phyloP scores from a whole-genome alignment of 2,329 filamentous ascomycete genomes.

The Colletotrichum sp. region DNA sequence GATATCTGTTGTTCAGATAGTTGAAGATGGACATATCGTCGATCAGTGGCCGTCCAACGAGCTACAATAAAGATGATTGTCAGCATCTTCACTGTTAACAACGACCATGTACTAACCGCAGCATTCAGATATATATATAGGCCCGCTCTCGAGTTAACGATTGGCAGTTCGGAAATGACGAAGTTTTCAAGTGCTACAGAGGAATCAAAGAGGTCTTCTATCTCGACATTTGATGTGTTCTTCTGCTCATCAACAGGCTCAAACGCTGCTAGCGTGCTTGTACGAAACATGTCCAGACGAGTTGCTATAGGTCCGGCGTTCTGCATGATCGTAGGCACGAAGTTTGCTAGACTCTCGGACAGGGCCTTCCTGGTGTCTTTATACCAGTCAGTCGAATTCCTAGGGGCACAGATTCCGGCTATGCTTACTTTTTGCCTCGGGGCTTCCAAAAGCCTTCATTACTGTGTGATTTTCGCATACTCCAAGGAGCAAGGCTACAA shows the following conservation, averaged over 20 bases:
- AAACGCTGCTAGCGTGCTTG: conserved; percentile 58
- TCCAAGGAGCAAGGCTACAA: conserved; percentile 67
- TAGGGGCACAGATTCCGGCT: not conserved
- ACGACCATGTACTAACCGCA: conserved; percentile 58
- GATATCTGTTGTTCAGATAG: conserved; percentile 85
- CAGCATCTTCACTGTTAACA: conserved; percentile 20
- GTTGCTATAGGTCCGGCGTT: conserved; percentile 57
- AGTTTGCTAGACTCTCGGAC: conserved; percentile 54
- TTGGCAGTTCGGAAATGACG: conserved; percentile 67
- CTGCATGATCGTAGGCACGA: conserved; percentile 63
- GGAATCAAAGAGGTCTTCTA: conserved; percentile 64
- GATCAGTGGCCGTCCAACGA: conserved; percentile 80
- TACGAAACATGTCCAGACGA: conserved; percentile 62
- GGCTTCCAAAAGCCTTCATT: conserved; percentile 56
- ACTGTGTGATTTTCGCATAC: conserved; percentile 65
- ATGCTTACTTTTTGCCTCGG: conserved; percentile 55
- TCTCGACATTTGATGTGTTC: conserved; percentile 51
- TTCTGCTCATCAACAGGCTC: conserved; percentile 60
- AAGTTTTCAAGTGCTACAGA: conserved; percentile 61
- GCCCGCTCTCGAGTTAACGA: conserved; percentile 78
- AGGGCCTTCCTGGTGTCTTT: conserved; percentile 53
- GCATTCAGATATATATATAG: conserved; percentile 87
- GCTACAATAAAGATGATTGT: conserved; percentile 52
- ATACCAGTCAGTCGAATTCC: not conserved
- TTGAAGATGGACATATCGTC: conserved; percentile 81